Evolutionary conservation across 192 early-diverging fungal genomes (phyloP).

Genomic region (Linnemannia elongata): DNA sequence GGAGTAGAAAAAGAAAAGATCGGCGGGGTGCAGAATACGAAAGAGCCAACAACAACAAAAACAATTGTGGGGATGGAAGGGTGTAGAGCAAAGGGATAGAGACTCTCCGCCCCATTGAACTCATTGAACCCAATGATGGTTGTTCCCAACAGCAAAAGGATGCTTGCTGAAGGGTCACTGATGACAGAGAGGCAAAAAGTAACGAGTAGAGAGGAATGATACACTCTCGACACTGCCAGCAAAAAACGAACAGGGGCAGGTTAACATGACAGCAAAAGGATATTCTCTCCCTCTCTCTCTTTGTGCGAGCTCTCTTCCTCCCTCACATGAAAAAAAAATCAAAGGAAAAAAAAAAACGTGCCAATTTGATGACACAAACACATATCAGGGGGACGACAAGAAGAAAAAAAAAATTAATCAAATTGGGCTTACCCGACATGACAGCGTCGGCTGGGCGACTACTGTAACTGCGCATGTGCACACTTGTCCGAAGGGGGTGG

Average conservation of each 20-base stretch:
- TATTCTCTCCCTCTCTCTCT: too few relatives aligned
- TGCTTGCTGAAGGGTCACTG: too few relatives aligned
- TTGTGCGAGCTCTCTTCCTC: too few relatives aligned
- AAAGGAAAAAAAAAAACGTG: background rate
- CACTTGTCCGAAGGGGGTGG: background rate
- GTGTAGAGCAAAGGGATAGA: too few relatives aligned
- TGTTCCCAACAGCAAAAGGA: too few relatives aligned
- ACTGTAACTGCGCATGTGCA: slow-evolving; percentile 51
- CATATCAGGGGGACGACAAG: background rate
- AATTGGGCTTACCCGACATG: slow-evolving; percentile 48
- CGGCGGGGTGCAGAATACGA: background rate
- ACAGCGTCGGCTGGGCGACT: slow-evolving; percentile 45
- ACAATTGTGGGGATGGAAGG: background rate
- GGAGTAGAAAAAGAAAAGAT: slow-evolving; percentile 1
- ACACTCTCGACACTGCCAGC: too few relatives aligned
- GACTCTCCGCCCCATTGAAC: too few relatives aligned
- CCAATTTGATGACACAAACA: background rate
- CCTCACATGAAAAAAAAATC: slow-evolving; percentile 1
- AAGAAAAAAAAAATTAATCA: background rate
- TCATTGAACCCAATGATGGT: too few relatives aligned
- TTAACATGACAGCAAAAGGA: too few relatives aligned
- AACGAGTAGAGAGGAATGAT: too few relatives aligned
- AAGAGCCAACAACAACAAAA: background rate
- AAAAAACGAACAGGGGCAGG: too few relatives aligned
- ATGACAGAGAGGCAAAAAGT: too few relatives aligned